A percentile compares a stretch with the other conserved stretches of the same genome.
Evolutionary conservation across 164 flowering plant genomes (phyloP).

Genomic region (Piper longum): DNA sequence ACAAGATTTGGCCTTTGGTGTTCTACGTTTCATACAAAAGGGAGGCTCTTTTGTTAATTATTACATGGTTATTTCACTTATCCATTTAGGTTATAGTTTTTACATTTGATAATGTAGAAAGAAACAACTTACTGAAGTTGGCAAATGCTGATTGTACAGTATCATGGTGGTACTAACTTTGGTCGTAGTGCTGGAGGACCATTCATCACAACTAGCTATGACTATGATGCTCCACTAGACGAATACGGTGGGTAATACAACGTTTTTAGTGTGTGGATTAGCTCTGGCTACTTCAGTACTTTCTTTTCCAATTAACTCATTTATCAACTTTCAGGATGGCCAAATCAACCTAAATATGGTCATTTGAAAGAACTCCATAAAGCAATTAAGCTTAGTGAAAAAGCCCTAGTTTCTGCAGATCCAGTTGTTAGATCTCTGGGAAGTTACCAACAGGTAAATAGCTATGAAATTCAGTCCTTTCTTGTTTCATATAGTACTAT

Average conservation of each 20-base stretch:
- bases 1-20: conserved; percentile 87
- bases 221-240: conserved; percentile 97
- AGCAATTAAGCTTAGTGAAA: conserved; percentile 76
- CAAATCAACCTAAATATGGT: conserved; percentile 81
- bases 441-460: conserved; percentile 7
- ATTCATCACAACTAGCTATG: conserved; percentile 89
- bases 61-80: conserved; percentile 59
- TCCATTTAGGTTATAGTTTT: not conserved
- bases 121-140: not conserved
- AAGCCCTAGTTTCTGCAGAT: conserved; percentile 68
- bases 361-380: conserved; percentile 80
- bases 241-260: conserved; percentile 67
- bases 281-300: not conserved
- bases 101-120: not conserved
- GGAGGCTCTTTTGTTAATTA: conserved; percentile 86
- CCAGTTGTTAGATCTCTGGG: conserved; percentile 60
- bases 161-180: conserved; percentile 97
- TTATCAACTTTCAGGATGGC: conserved; percentile 40
- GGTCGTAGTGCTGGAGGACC: conserved; percentile 98
- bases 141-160: conserved; percentile 22
- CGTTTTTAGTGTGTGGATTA: not conserved
- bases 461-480: not conserved
- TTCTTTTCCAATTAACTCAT: not conserved
- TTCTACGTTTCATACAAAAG: conserved; percentile 74
- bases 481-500: not conserved